Evolutionary conservation across 176 grass and related monocot genomes (phyloP).

Genomic region (Bothriochloa decipiens): DNA sequence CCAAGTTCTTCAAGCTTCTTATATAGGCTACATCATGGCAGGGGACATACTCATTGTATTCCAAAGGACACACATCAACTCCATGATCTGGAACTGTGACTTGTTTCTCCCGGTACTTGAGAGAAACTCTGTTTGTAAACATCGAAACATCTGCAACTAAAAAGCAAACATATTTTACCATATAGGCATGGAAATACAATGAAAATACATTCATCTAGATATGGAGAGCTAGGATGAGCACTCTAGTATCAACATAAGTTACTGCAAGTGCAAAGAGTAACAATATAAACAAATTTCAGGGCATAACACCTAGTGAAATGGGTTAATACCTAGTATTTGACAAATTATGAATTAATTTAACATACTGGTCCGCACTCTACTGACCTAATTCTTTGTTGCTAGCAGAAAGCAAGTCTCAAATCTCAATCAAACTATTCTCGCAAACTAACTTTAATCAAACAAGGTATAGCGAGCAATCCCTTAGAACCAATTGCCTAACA

Average conservation of each 20-base stretch:
- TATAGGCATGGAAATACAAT: background rate
- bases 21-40: slow-evolving; percentile 71
- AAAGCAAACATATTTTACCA: slow-evolving; percentile 26
- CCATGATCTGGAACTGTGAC: slow-evolving; percentile 63
- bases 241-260: background rate
- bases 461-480: background rate
- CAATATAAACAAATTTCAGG: background rate
- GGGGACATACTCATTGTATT: slow-evolving; percentile 85
- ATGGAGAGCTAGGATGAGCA: background rate
- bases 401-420: background rate
- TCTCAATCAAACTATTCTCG: background rate
- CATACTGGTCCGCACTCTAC: background rate
- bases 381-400: background rate
- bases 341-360: background rate
- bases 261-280: background rate
- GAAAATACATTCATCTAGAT: background rate
- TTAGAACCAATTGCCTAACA: background rate
- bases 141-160: slow-evolving; percentile 47
- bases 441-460: background rate
- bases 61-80: slow-evolving; percentile 68
- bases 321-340: background rate
- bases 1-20: slow-evolving; percentile 46
- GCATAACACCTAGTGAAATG: background rate
- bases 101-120: slow-evolving; percentile 45
- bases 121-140: slow-evolving; percentile 70